A percentile compares a stretch with the other conserved stretches of the same genome.
Conservation (phyloP, 176 grass and related monocot species). For the Phyllostachys edulis region DNA sequence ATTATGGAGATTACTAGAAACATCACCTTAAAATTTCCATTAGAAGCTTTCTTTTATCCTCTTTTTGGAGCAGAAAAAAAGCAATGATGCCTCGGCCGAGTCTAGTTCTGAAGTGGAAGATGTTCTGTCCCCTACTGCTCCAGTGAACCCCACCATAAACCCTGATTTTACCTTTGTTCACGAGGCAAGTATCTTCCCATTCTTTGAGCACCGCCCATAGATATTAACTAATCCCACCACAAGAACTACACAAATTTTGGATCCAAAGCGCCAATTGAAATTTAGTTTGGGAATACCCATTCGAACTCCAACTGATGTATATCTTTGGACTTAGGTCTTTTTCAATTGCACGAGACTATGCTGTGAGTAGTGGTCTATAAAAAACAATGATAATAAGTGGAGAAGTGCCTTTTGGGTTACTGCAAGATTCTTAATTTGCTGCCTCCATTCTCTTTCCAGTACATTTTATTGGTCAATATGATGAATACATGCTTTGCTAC, state of each 20-base stretch:
- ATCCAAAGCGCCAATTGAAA: neutral
- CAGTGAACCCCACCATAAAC: conserved; percentile 31
- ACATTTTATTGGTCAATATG: conserved; percentile 12
- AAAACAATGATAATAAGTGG: neutral
- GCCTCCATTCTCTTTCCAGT: neutral
- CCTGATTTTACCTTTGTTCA: conserved; percentile 54
- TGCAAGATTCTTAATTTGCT: neutral
- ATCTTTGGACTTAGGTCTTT: neutral
- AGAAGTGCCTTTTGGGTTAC: neutral
- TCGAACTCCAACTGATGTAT: neutral
- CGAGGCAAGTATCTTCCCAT: conserved; percentile 52
- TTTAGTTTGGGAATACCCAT: neutral
- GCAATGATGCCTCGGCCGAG: conserved; percentile 67
- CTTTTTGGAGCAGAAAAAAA: conserved; percentile 54
- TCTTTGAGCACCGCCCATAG: neutral
- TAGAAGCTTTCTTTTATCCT: conserved; percentile 10
- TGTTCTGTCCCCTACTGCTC: conserved; percentile 39
- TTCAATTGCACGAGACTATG: neutral
- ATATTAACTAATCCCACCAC: conserved; percentile 13
- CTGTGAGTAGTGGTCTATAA: neutral
- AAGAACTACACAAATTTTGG: neutral
- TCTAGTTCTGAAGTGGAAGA: conserved; percentile 86
- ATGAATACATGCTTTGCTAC: conserved; percentile 14
- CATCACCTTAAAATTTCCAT: conserved; percentile 6
- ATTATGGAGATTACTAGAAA: conserved; percentile 21